Percentiles rank a stretch among this genome's conserved stretches.
Evolutionary conservation across 306 rosid genomes (phyloP).

Genomic region (Pachyrhizus erosus): DNA sequence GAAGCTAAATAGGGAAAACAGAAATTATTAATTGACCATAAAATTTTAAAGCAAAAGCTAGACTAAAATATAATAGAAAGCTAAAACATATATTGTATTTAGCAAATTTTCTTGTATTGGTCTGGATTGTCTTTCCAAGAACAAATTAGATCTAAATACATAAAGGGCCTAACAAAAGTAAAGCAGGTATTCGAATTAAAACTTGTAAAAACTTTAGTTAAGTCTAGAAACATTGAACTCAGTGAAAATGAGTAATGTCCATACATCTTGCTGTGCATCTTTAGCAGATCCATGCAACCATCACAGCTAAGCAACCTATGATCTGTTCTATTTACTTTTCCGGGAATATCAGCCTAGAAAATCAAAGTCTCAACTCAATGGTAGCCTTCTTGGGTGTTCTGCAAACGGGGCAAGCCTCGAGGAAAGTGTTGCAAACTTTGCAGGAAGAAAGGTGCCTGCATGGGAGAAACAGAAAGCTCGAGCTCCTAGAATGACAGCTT

Average conservation of each 20-base stretch:
- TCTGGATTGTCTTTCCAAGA: not conserved
- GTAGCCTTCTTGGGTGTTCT: constrained; percentile 62
- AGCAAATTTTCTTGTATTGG: not conserved
- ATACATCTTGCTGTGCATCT: not conserved
- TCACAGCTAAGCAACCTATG: constrained; percentile 14
- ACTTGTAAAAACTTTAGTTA: not conserved
- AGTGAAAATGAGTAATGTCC: constrained; percentile 10
- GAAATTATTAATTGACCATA: not conserved
- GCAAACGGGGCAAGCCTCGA: constrained; percentile 81
- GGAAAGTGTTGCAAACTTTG: constrained; percentile 62
- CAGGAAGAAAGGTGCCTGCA: constrained; percentile 91
- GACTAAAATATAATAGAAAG: not conserved
- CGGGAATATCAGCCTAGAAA: constrained; percentile 30
- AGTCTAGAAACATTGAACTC: constrained; percentile 20
- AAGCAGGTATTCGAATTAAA: not conserved
- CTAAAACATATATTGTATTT: not conserved
- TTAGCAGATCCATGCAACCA: not conserved
- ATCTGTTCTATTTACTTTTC: constrained; percentile 34
- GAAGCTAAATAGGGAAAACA: not conserved
- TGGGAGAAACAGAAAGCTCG: constrained; percentile 75
- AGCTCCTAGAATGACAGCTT: constrained; percentile 59
- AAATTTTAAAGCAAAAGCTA: not conserved
- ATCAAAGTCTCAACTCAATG: constrained; percentile 72
- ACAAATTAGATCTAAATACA: not conserved
- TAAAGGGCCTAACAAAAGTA: not conserved